These are phyloP conservation scores for Kondoa malvinella DNA, from an alignment of 768 basidiomycete species.

Conservation along the genomic window DNA sequence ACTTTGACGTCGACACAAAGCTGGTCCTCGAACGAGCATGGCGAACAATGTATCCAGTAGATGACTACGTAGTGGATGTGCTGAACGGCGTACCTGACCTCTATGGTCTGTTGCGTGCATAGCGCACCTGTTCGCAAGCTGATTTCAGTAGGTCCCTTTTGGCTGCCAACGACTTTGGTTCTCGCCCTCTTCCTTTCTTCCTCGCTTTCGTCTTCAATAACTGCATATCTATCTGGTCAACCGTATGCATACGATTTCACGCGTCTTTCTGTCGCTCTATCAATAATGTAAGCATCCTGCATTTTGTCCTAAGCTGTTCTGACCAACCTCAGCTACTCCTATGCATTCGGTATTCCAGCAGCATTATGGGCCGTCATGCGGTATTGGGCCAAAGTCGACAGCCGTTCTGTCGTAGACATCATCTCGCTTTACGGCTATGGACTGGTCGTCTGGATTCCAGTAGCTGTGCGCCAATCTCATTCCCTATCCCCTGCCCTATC, in stretches of 20 bases:
- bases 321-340: constrained; percentile 42
- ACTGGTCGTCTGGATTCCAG: constrained; percentile 59
- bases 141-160: constrained; percentile 46
- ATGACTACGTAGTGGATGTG: constrained; percentile 23
- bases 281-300: constrained; percentile 39
- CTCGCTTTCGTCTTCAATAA: constrained; percentile 71
- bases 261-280: constrained; percentile 61
- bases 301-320: neutral
- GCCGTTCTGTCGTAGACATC: constrained; percentile 68
- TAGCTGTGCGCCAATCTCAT: constrained; percentile 15
- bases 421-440: constrained; percentile 38
- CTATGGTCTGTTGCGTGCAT: constrained; percentile 11
- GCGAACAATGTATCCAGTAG: constrained; percentile 25
- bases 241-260: constrained; percentile 70
- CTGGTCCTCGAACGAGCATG: constrained; percentile 37
- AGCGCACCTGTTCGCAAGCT: neutral
- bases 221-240: constrained; percentile 58
- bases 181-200: constrained; percentile 86
- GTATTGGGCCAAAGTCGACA: constrained; percentile 63
- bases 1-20: constrained; percentile 74
- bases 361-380: constrained; percentile 67
- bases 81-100: constrained; percentile 19
- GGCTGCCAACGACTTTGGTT: constrained; percentile 89
- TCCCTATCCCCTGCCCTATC: neutral
- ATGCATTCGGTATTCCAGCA: constrained; percentile 65